Evolutionary conservation across 495 filamentous ascomycete genomes (phyloP), one percentile per base, ranked within the genome.

Genomic region (Xylaria curta): DNA sequence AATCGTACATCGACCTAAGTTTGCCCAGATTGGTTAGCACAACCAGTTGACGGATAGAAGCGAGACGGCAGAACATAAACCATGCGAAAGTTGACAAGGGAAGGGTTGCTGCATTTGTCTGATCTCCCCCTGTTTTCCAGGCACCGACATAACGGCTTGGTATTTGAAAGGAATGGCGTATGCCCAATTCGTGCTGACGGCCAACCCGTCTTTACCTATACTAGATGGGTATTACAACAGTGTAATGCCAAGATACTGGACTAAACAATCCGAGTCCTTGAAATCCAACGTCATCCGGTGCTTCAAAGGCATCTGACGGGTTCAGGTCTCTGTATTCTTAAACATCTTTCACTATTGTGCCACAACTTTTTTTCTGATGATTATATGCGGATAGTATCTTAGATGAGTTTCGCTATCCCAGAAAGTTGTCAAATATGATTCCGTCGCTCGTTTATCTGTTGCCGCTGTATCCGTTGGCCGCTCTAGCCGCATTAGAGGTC

Each of bases 401-500:
- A 17, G 12, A 68, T 68, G 31, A 26, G 31, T 60, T 15, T 54
- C 8, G 53, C 66, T 59, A 15, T 63, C 64, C 56, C 54, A 33
- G 36, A 54, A 58, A 60, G 40, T 19, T 33, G 26, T 65, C n/a
- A 59, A 61, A 72, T 3, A 75, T 78, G 74, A 54, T 66, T 62
- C 15, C 68, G 36, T 54, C 54, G 26, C 40, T 58, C 68, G 65
- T 73, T 60, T 67, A 71, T 17, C 7, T 75, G 59, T 53, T 78
- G 68, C 73, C 74, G 63, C 72, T 78, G 42, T 72, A 73, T 71
- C 76, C 76, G 69, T 69, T 75, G 17, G 72, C 54, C 19, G 76
- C 76, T 1, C 68, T 72, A 59, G 77, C 72, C 44, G 77, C 77
- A 21, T 71, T 79, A 19, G 70, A 78, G 47, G 77, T 78, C n/a